Conservation (phyloP, 2,329 filamentous ascomycete species). For the Calycina herbarum region DNA sequence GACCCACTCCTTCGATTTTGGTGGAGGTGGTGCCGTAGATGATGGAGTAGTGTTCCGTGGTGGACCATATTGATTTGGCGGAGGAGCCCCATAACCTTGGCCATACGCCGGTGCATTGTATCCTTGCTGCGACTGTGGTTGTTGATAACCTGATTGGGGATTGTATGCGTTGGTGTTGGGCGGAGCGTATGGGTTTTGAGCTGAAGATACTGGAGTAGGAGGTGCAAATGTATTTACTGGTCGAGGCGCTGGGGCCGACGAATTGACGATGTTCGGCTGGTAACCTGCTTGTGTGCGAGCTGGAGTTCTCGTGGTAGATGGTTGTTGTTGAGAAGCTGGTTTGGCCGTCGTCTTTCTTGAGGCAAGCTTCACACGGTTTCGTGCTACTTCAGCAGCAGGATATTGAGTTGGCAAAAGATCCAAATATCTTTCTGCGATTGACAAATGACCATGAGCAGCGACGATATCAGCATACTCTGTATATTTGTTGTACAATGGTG, state of each 20-base stretch:
- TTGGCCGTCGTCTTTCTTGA: constrained; percentile 61
- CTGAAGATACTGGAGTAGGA: constrained; percentile 42
- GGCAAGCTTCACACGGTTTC: constrained; percentile 81
- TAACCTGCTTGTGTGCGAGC: constrained; percentile 50
- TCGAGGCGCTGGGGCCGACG: constrained; percentile 35
- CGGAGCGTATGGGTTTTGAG: constrained; percentile 53
- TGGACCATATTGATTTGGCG: constrained; percentile 7
- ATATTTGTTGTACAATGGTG: constrained; percentile 88
- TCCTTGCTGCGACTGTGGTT: constrained; percentile 37
- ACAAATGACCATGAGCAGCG: constrained; percentile 83
- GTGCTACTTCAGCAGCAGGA: constrained; percentile 81
- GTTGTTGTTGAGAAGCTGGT: constrained; percentile 38
- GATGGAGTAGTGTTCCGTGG: constrained; percentile 69
- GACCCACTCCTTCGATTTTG: constrained; percentile 68
- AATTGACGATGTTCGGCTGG: constrained; percentile 45
- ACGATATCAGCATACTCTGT: constrained; percentile 95
- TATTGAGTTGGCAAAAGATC: constrained; percentile 81
- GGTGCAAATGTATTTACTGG: constrained; percentile 42
- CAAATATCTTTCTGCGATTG: constrained; percentile 87
- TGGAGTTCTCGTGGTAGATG: constrained; percentile 42
- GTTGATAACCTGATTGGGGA: constrained; percentile 43
- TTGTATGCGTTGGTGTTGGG: constrained; percentile 38
- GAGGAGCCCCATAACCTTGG: constrained; percentile 32
- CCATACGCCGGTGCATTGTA: constrained; percentile 41
- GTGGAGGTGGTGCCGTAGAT: constrained; percentile 57